Evolutionary conservation across 2,329 filamentous ascomycete species (phyloP).

Genomic region (Botrytis fabae): DNA sequence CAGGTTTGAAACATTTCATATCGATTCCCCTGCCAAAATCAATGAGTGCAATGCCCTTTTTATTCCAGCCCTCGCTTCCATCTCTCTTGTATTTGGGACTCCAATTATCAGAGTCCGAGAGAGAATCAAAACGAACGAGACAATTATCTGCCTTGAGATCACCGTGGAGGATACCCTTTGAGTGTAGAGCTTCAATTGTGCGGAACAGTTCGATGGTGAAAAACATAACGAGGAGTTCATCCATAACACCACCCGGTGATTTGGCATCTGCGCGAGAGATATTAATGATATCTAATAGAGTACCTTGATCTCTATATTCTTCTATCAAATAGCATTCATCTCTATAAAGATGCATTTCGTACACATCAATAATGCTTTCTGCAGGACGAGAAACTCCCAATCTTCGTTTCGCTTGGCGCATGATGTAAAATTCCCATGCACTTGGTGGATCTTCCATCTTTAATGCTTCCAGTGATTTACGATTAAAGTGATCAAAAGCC

Average conservation of each 20-base stretch:
- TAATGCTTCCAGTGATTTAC: slow-evolving; percentile 72
- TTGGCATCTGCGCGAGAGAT: slow-evolving; percentile 70
- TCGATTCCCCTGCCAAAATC: slow-evolving; percentile 96
- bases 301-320: slow-evolving; percentile 85
- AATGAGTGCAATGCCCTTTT: slow-evolving; percentile 81
- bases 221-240: slow-evolving; percentile 92
- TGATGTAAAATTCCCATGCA: slow-evolving; percentile 96
- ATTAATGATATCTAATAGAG: slow-evolving; percentile 93
- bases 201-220: slow-evolving; percentile 89
- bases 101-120: slow-evolving; percentile 50
- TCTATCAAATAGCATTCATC: slow-evolving; percentile 90
- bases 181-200: slow-evolving; percentile 83
- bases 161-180: slow-evolving; percentile 79
- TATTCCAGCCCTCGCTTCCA: slow-evolving; percentile 75
- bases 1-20: slow-evolving; percentile 76
- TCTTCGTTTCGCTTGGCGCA: slow-evolving; percentile 76
- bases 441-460: slow-evolving; percentile 92
- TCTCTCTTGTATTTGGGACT: slow-evolving; percentile 67
- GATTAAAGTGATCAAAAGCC: slow-evolving; percentile 53
- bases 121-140: slow-evolving; percentile 74
- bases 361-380: slow-evolving; percentile 76
- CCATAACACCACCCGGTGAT: slow-evolving; percentile 65
- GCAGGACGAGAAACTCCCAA: slow-evolving; percentile 72
- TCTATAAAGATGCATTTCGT: slow-evolving; percentile 88
- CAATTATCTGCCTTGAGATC: slow-evolving; percentile 97